phyloP scores from a whole-genome alignment of 192 early-diverging fungal species.

The Linnemannia elongata region DNA sequence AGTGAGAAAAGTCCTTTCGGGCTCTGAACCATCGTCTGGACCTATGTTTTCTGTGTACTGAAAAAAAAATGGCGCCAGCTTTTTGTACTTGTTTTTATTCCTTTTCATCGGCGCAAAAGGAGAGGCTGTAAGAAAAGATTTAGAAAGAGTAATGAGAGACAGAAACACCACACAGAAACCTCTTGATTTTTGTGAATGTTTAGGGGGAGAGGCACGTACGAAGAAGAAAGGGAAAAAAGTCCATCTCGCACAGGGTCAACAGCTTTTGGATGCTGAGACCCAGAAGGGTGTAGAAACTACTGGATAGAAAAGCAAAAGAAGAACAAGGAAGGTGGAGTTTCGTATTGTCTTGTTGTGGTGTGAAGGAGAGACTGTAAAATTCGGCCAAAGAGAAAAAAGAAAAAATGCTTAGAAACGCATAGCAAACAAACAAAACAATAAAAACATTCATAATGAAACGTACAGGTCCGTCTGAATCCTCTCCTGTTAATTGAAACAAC shows the following conservation, averaged over 20 bases:
- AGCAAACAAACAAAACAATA: neutral
- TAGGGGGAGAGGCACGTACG: too few relatives aligned
- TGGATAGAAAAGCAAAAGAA: neutral
- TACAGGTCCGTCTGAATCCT: neutral
- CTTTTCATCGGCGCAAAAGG: neutral
- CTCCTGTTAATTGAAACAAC: neutral
- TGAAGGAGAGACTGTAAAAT: neutral
- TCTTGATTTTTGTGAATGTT: too few relatives aligned
- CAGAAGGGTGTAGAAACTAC: neutral
- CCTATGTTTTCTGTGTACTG: slow-evolving; percentile 5
- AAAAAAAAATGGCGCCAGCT: neutral
- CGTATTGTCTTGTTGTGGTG: neutral
- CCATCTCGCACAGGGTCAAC: neutral
- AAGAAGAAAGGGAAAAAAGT: neutral
- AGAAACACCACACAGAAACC: neutral
- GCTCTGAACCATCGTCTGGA: neutral
- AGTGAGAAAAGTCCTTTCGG: neutral
- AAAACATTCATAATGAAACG: neutral
- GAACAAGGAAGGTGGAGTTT: neutral
- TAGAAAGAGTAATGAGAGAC: neutral
- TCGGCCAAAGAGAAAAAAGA: neutral
- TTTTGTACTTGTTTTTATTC: neutral
- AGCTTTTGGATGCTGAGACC: neutral
- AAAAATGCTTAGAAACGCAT: neutral
- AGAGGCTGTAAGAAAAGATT: too few relatives aligned